A percentile compares a stretch with the other conserved stretches of the same genome.
phyloP scores from a whole-genome alignment of 208 protist genomes.

The Sergeia podlipaevii region DNA sequence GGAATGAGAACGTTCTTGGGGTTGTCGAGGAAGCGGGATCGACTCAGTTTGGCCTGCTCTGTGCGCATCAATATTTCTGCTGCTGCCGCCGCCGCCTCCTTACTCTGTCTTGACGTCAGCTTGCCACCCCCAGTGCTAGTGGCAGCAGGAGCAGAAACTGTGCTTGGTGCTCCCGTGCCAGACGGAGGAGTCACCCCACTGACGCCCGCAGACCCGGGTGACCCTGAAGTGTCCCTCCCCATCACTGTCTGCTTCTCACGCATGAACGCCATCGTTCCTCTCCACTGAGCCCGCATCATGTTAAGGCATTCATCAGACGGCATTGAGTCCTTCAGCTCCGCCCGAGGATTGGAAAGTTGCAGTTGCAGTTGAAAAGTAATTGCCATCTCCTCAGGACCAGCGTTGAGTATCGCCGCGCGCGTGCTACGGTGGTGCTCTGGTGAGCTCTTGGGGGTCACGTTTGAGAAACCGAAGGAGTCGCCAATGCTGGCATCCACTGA shows the following conservation, averaged over 20 bases:
- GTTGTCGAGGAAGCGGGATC: conserved; percentile 55
- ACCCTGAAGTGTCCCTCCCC: conserved; percentile 14
- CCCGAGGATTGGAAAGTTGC: conserved; percentile 35
- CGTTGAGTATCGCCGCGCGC: too few species aligned
- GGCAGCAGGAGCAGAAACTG: background rate
- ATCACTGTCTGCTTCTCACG: conserved; percentile 11
- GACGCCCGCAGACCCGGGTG: background rate
- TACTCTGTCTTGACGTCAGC: conserved; percentile 9
- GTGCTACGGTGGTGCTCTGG: too few species aligned
- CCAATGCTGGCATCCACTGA: too few species aligned
- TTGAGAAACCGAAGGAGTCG: too few species aligned
- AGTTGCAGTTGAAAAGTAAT: conserved; percentile 41
- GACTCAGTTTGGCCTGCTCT: conserved; percentile 37
- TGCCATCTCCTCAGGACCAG: conserved; percentile 20
- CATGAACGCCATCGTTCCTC: background rate
- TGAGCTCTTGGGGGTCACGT: too few species aligned
- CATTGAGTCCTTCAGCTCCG: conserved; percentile 37
- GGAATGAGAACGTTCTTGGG: conserved; percentile 46
- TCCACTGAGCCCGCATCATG: conserved; percentile 30
- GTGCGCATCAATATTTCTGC: conserved; percentile 37
- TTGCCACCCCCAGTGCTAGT: background rate
- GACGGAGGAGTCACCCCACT: background rate
- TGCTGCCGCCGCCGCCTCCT: conserved; percentile 14
- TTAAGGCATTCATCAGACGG: conserved; percentile 22
- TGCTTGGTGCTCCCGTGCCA: background rate